Evolutionary conservation across 2,329 filamentous ascomycete genomes (phyloP).

Genomic region (Dactylellina leptospora): DNA sequence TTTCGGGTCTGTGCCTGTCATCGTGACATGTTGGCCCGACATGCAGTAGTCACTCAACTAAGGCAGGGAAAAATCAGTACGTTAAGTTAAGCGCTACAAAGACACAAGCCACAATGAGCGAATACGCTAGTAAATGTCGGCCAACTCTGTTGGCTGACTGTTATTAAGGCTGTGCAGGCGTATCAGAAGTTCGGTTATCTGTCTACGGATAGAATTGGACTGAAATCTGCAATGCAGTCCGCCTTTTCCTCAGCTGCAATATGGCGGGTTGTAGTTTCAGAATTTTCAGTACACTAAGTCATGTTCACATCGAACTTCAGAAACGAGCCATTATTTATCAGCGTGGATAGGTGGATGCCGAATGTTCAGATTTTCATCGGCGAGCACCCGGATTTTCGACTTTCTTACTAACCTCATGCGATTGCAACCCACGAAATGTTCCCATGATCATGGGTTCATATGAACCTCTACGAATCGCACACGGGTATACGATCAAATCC

Average conservation of each 20-base stretch:
- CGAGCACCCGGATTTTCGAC: background rate
- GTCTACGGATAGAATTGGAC: background rate
- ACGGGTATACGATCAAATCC: background rate
- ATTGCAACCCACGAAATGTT: background rate
- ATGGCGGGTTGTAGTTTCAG: conserved; percentile 12
- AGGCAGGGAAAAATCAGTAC: too few relatives aligned
- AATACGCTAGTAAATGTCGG: background rate
- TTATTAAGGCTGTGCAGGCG: conserved; percentile 2
- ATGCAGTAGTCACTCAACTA: too few relatives aligned
- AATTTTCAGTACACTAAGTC: background rate
- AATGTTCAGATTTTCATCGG: background rate
- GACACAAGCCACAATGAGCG: background rate
- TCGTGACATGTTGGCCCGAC: too few relatives aligned
- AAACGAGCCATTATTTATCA: too few relatives aligned
- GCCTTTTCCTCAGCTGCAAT: conserved; percentile 16
- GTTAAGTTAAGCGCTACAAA: background rate
- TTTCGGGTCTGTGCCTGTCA: background rate
- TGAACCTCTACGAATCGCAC: too few relatives aligned
- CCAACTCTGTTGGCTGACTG: background rate
- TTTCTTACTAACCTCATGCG: background rate
- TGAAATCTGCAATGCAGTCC: conserved; percentile 17
- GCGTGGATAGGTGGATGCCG: background rate
- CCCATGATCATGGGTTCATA: too few relatives aligned
- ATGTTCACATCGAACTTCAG: background rate
- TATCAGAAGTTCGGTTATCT: conserved; percentile 27